These are phyloP conservation scores for Borealophlyctis nickersoniae DNA, from an alignment of 192 early-diverging fungal species.

Conservation along the genomic window DNA sequence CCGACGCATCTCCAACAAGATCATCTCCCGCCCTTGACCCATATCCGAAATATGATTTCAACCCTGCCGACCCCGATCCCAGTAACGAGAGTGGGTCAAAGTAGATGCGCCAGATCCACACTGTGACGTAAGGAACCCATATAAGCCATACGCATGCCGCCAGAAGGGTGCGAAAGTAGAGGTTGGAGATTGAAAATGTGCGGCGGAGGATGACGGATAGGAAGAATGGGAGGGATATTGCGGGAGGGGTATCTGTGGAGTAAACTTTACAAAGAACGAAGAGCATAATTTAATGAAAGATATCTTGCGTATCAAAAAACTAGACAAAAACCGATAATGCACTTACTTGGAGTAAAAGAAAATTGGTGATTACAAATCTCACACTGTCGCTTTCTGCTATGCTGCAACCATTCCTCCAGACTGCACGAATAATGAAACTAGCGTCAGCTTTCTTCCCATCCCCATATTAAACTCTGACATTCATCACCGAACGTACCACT, in stretches of 20 bases:
- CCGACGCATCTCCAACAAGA: too few species aligned
- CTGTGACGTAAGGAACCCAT: constrained; percentile 73
- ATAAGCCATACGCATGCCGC: constrained; percentile 76
- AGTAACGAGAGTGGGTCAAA: constrained; percentile 43
- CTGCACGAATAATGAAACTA: constrained; percentile 20
- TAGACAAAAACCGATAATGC: neutral
- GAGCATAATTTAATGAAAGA: constrained; percentile 1
- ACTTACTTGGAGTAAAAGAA: constrained; percentile 76
- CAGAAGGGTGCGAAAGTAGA: constrained; percentile 58
- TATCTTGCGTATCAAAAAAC: neutral
- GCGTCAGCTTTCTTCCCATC: neutral
- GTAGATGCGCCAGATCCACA: constrained; percentile 82
- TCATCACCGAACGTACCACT: constrained; percentile 52
- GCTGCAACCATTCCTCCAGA: constrained; percentile 75
- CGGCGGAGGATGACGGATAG: constrained; percentile 18
- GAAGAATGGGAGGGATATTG: constrained; percentile 29
- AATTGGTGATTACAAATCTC: constrained; percentile 89
- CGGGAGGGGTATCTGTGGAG: constrained; percentile 25
- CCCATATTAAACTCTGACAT: too few species aligned
- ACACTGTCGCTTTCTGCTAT: constrained; percentile 52
- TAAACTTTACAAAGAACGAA: constrained; percentile 36
- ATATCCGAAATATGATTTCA: too few species aligned
- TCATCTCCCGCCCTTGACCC: too few species aligned
- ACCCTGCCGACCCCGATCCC: too few species aligned
- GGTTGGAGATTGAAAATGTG: constrained; percentile 1